Base-by-base conservation (phyloP, 352 stramenopile genomes). In the Globisporangium sylvaticum region DNA sequence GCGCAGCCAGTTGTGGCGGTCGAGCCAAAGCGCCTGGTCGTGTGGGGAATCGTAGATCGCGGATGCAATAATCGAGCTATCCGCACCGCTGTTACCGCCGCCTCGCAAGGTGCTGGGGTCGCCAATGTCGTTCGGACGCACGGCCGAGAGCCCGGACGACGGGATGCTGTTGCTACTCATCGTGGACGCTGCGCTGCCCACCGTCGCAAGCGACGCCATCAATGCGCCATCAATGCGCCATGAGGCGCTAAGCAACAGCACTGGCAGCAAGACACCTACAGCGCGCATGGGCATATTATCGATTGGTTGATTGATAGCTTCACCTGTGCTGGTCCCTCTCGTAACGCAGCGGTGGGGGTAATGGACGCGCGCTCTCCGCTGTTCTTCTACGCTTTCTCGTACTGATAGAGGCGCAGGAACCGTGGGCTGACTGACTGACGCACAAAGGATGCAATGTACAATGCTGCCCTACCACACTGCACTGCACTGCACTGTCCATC, bases 1-100 rank as follows among this genome's bases (percentile, higher is more conserved):
- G 37, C 67, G 67, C 14, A 72, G 56, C 61, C 61, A 72, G 37
- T 72, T 68, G 44, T 57, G 54, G 22, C 67, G 62, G 24, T 72
- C 67, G 22, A 72, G 67, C 67, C 67, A 72, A 1, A 57, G 46
- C 27, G 62, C 54, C n/a, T 52, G 67, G 32, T 72, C 67, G 0
- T n/a, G 44, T 8, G 32, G 20, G 24, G 59, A 37, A 24, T 64
- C 57, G 25, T 64, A 50, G 42, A 69, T 39, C 6, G 39, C 39
- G 6, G 54, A 44, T 15, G 53, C 1, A 7, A 61, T 12, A 7
- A 48, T 12, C 31, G 34, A 24, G 34, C 44, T 39, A 6, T 31
- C 42, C 7, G 0, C 4, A 24, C n/a, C 20, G 42, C 63, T 58
- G 22, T 4, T 32, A 42, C 22, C 27, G 24, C 22, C 18, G 20